Conservation (phyloP, 495 filamentous ascomycete species). For the Lepidopterella palustris region DNA sequence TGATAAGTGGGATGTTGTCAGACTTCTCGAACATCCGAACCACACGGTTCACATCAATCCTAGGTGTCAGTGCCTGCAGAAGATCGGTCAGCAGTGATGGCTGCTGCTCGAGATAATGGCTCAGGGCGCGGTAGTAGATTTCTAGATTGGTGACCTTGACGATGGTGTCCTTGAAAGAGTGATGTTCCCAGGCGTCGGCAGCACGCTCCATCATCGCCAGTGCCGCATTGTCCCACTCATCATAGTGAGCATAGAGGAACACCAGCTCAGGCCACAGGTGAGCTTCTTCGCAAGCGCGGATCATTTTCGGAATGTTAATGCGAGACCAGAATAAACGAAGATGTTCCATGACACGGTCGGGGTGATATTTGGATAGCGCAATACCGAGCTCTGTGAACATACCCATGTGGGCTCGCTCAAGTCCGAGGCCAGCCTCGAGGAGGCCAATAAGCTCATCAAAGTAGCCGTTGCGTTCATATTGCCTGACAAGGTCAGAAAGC, state of each 20-base stretch:
- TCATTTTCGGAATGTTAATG: constrained; percentile 98
- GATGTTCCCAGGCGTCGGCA: constrained; percentile 97
- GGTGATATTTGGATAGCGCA: constrained; percentile 92
- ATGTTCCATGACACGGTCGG: constrained; percentile 96
- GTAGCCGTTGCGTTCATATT: constrained; percentile 96
- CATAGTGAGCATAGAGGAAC: constrained; percentile 98
- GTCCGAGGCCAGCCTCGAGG: constrained; percentile 88
- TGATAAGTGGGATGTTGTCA: constrained; percentile 97
- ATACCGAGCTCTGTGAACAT: constrained; percentile 98
- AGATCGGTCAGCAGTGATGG: constrained; percentile 92
- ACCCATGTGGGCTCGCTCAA: constrained; percentile 86
- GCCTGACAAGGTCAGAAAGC: constrained; percentile 82
- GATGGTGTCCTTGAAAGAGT: constrained; percentile 98
- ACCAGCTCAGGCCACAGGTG: constrained; percentile 97
- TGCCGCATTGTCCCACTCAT: constrained; percentile 98
- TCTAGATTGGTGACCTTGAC: constrained; percentile 98
- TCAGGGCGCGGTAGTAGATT: constrained; percentile 96
- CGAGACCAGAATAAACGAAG: constrained; percentile 98
- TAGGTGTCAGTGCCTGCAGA: constrained; percentile 79
- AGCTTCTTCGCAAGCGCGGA: constrained; percentile 88
- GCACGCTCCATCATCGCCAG: constrained; percentile 99
- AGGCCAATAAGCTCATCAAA: constrained; percentile 95
- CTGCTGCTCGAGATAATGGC: constrained; percentile 97
- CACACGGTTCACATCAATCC: constrained; percentile 97
- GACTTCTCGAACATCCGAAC: constrained; percentile 98